Base-by-base conservation (phyloP, 768 basidiomycete genomes). In the Amyloporia xantha region DNA sequence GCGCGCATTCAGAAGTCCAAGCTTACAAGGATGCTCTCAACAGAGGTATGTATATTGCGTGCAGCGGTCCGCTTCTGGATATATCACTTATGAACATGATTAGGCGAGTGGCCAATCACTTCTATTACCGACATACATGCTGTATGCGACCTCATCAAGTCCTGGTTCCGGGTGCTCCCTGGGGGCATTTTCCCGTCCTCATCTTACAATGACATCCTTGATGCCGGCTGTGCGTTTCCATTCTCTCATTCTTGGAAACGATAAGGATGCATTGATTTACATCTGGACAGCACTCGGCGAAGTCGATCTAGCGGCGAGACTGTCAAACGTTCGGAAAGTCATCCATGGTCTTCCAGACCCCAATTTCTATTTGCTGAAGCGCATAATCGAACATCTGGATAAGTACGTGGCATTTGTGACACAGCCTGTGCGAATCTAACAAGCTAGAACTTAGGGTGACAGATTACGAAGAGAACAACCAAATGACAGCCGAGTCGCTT, bases 401-500 rank as follows among this genome's bases (percentile, higher is more conserved):
- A 79, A 71, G 82, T 81, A 25, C 17, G 72, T 67, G 15, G 37
- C 12, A 33, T 33, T 15, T 33, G n/a, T n/a, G n/a, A n/a, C n/a
- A n/a, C n/a, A n/a, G n/a, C n/a, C n/a, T n/a, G n/a, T n/a, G n/a
- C n/a, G n/a, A n/a, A 10, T 23, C 13, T 25, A 20, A 45, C 51
- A 45, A 2, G 17, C 25, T 33, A 11, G 25, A 24, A 27, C 40
- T 4, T 59, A 87, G 87, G 60, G 86, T 91, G n/a, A 87, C 88
- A 3, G 88, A 91, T 60, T 88, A 76, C 65, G 89, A 92, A 61
- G 89, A 91, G 50, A 76, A 82, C 42, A 93, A 91, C 57, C 90
- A 92, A 51, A 93, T 93, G 91, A 88, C 86, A 1, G 82, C 87
- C 1, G 84, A 91, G 55, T 82, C 85, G 5, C 72, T 93, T 2